A percentile compares a stretch with the other conserved stretches of the same genome.
Evolutionary conservation across 129 eudicot genomes (phyloP).

Genomic region (Chrysanthemum seticuspe): DNA sequence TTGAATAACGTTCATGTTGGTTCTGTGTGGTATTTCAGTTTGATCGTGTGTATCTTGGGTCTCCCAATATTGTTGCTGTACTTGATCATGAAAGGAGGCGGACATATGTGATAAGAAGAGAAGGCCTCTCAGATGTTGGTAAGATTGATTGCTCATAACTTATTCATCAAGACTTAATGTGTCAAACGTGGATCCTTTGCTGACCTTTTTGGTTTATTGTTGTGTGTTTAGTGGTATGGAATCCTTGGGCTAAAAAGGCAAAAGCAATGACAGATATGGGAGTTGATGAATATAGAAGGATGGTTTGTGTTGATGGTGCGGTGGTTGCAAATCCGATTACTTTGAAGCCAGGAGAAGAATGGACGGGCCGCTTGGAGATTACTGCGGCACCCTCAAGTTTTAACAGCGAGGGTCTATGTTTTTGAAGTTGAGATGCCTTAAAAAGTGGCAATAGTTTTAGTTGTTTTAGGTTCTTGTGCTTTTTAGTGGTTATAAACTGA

Average conservation of each 20-base stretch:
- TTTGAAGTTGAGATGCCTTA: constrained; percentile 34
- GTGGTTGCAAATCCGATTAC: constrained; percentile 69
- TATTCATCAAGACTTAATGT: neutral
- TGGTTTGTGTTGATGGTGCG: neutral
- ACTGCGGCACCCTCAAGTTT: constrained; percentile 66
- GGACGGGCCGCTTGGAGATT: constrained; percentile 78
- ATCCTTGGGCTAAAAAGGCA: neutral
- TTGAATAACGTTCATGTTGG: no score
- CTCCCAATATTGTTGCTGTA: constrained; percentile 70
- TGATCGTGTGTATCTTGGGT: constrained; percentile 75
- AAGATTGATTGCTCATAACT: constrained; percentile 21
- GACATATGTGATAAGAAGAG: constrained; percentile 67
- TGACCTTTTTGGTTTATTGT: constrained; percentile 10
- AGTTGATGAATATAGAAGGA: neutral
- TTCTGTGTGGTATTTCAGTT: constrained; percentile 40
- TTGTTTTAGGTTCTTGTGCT: no score
- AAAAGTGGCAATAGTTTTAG: no score
- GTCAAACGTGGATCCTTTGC: neutral
- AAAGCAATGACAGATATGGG: neutral
- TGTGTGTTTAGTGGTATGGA: constrained; percentile 3
- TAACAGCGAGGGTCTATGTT: constrained; percentile 54
- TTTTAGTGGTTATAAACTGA: no score
- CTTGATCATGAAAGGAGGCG: constrained; percentile 87
- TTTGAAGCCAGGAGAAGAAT: constrained; percentile 79
- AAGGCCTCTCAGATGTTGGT: constrained; percentile 91